A percentile compares a stretch with the other conserved stretches of the same genome.
These are phyloP conservation scores for Dendrobium officinale DNA, from an alignment of 106 monocot species.

Conservation along the genomic window DNA sequence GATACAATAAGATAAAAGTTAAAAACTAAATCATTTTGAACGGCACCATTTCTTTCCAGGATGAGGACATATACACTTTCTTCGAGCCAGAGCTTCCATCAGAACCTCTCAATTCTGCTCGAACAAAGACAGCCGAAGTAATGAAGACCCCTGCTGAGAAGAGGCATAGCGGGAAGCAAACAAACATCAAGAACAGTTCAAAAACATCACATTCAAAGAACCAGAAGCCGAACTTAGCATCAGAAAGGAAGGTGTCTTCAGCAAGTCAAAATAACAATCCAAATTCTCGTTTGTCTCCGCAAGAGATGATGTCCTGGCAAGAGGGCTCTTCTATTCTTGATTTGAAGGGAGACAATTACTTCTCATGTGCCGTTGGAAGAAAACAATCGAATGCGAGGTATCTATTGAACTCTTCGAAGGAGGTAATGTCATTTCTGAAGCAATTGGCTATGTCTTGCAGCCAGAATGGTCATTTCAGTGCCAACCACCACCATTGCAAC, in stretches of 20 bases:
- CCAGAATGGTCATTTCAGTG: neutral
- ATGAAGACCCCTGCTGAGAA: conserved; percentile 41
- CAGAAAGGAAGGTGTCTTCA: conserved; percentile 26
- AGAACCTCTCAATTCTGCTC: conserved; percentile 40
- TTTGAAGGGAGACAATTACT: conserved; percentile 88
- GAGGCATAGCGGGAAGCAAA: conserved; percentile 26
- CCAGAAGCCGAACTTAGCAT: conserved; percentile 29
- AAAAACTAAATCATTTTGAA: no score
- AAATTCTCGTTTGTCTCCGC: conserved; percentile 27
- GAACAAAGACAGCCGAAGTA: conserved; percentile 49
- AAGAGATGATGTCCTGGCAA: conserved; percentile 65
- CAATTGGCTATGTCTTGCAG: conserved; percentile 41
- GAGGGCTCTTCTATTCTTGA: conserved; percentile 89
- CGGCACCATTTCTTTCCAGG: conserved; percentile 27
- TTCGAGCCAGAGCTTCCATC: conserved; percentile 94
- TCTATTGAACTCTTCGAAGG: conserved; percentile 74
- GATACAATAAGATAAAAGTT: no score
- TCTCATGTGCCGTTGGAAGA: conserved; percentile 81
- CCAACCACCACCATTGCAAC: neutral
- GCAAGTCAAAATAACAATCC: conserved; percentile 17
- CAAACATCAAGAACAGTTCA: conserved; percentile 44
- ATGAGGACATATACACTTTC: conserved; percentile 88
- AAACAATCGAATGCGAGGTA: conserved; percentile 81
- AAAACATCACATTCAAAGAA: conserved; percentile 30
- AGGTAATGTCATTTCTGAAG: conserved; percentile 69